Base-by-base conservation (phyloP, 2,329 filamentous ascomycete species). In the Gnomoniopsis smithogilvyi region DNA sequence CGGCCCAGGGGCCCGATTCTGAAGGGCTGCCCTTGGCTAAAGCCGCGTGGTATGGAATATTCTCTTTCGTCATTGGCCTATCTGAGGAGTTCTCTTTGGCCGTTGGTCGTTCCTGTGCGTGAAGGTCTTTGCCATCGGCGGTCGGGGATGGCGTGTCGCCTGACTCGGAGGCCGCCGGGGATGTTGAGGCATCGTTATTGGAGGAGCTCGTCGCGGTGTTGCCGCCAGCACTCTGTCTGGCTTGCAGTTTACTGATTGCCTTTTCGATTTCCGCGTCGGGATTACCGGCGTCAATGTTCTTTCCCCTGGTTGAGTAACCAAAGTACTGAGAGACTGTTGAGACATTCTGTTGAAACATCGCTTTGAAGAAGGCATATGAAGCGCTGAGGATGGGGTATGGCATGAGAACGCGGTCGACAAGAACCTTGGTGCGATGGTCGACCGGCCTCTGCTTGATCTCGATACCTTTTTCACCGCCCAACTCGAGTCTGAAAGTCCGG, bases 351-450 rank as follows among this genome's bases (percentile, higher is more conserved):
- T 73, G 75, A 22, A 77, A 66, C 6, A 85, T 68, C 1, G 78
- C 77, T 38, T 75, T 78, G 10, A 77, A 67, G 63, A 86, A 84
- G 1, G 76, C 78, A 77, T 80, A 85, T 2, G 76, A 71, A 0
- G 83, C 80, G 51, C 78, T 61, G 6, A 79, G 75, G 2, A 85
- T 67, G 2, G 81, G 77, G 45, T 76, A 76, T 2, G 85, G 85
- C 73, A 79, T 85, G 3, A 87, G 69, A 2, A 76, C 74, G n/a
- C 78, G 77, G 45, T 76, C 71, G 14, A 82, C 68, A 55, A 75
- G 72, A 57, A 75, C 72, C 21, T 78, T 81, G 0, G 73, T 73
- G 3, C 70, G 60, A 2, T 80, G 73, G 34, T 85, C 82, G 45
- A 85, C 77, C 1, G 75, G 74, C 34, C 76, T 71, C 15, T 77